Evolutionary conservation across 164 flowering plant species (phyloP).

Genomic region (Saururus chinensis): DNA sequence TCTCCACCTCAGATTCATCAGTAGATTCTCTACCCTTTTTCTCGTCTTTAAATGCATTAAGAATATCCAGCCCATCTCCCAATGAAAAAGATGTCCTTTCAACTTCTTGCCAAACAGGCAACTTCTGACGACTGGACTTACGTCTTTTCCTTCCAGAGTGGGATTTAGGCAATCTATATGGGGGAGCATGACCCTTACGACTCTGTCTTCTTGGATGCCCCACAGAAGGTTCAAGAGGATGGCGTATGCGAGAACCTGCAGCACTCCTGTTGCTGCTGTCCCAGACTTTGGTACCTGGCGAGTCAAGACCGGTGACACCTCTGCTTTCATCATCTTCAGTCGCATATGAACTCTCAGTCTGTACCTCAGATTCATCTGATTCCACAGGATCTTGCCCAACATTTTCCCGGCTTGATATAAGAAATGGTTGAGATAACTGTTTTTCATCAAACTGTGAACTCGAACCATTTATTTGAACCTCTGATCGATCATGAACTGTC

Average conservation of each 20-base stretch:
- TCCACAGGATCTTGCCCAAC: constrained; percentile 21
- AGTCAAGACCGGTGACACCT: constrained; percentile 70
- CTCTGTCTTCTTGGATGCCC: constrained; percentile 32
- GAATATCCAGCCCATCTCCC: constrained; percentile 81
- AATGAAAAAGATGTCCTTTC: constrained; percentile 74
- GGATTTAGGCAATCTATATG: constrained; percentile 28
- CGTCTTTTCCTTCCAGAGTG: constrained; percentile 55
- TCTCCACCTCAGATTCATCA: constrained; percentile 70
- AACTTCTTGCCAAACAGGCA: constrained; percentile 71
- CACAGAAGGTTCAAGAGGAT: constrained; percentile 80
- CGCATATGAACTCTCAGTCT: constrained; percentile 43
- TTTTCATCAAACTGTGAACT: constrained; percentile 8
- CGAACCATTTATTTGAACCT: constrained; percentile 11
- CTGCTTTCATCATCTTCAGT: constrained; percentile 71
- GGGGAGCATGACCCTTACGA: constrained; percentile 31
- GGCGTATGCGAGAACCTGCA: constrained; percentile 55
- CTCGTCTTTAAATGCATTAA: constrained; percentile 32
- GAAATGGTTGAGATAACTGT: constrained; percentile 9
- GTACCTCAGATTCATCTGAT: constrained; percentile 43
- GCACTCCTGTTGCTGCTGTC: constrained; percentile 67
- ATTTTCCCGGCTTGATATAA: constrained; percentile 23
- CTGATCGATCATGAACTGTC: constrained; percentile 9
- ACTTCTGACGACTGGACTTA: constrained; percentile 39
- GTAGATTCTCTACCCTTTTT: constrained; percentile 47
- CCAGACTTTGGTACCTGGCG: constrained; percentile 95